These are phyloP conservation scores for Mortierella sp. DNA, from an alignment of 371 early-diverging fungal species.

Conservation along the genomic window DNA sequence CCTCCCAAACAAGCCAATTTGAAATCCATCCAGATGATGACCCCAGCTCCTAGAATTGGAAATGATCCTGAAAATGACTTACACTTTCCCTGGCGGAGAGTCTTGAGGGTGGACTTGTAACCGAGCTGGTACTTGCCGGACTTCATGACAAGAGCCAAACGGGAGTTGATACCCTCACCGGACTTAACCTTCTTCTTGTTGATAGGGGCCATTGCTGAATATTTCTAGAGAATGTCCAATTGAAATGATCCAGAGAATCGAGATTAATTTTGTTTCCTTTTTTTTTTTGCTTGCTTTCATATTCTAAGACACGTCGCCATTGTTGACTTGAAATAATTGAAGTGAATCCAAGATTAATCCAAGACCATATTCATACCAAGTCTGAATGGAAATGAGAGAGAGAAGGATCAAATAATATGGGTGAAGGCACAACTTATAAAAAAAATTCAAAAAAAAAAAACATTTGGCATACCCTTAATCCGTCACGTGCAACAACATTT, in stretches of 20 bases:
- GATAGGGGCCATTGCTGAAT: conserved; percentile 57
- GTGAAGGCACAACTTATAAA: not conserved
- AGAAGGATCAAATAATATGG: conserved; percentile 30
- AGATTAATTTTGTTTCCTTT: not conserved
- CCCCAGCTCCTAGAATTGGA: not conserved
- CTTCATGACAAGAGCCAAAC: conserved; percentile 98
- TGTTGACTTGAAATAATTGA: not conserved
- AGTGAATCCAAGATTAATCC: not conserved
- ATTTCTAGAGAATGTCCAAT: conserved; percentile 13
- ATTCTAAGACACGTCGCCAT: not conserved
- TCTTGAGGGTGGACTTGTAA: conserved; percentile 98
- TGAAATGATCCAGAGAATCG: conserved; percentile 7
- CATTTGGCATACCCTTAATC: conserved; percentile 16
- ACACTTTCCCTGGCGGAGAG: conserved; percentile 97
- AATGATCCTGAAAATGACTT: conserved; percentile 53
- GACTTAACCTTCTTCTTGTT: conserved; percentile 80
- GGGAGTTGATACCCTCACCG: conserved; percentile 96
- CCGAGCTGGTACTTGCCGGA: conserved; percentile 98
- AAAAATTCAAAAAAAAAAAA: conserved; percentile 12
- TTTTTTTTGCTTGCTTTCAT: not conserved
- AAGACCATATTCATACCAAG: conserved; percentile 37
- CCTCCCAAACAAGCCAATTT: conserved; percentile 26
- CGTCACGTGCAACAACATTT: not conserved
- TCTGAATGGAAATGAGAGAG: conserved; percentile 56
- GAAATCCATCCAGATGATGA: not conserved